phyloP scores from a whole-genome alignment of 2,329 filamentous ascomycete species.

The Hypoxylon sp. region DNA sequence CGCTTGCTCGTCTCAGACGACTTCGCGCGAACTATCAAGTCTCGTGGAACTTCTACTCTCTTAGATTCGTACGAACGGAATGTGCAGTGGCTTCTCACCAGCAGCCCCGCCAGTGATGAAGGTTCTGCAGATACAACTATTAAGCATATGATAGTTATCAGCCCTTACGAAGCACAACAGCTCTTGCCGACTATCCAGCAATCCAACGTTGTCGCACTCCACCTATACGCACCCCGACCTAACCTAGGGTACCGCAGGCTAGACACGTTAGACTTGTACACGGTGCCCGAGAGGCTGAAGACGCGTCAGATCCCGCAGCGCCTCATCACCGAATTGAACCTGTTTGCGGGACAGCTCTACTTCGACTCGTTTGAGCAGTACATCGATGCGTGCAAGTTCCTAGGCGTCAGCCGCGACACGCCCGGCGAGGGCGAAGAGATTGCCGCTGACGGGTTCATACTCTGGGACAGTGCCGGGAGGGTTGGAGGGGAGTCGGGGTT shows the following conservation, averaged over 20 bases:
- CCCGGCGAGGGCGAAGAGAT: conserved; percentile 43
- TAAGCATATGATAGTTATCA: conserved; percentile 47
- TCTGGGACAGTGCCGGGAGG: conserved; percentile 39
- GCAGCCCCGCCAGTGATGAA: not conserved
- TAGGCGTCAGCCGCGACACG: conserved; percentile 62
- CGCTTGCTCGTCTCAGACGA: conserved; percentile 41
- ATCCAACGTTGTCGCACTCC: conserved; percentile 36
- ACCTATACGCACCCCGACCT: conserved; percentile 43
- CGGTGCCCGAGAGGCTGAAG: conserved; percentile 30
- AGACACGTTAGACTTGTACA: conserved; percentile 45
- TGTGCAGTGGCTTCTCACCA: conserved; percentile 46
- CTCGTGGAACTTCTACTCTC: not conserved
- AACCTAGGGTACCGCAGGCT: conserved; percentile 26
- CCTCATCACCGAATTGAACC: conserved; percentile 65
- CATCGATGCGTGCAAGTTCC: conserved; percentile 61
- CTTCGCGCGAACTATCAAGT: conserved; percentile 37
- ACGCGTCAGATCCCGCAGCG: conserved; percentile 28
- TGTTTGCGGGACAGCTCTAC: conserved; percentile 79
- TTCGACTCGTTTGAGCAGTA: conserved; percentile 70
- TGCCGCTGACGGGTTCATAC: conserved; percentile 56
- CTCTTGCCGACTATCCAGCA: conserved; percentile 37
- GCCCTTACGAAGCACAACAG: conserved; percentile 47
- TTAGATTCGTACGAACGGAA: conserved; percentile 42
- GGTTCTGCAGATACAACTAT: not conserved
- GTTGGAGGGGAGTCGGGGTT: conserved; percentile 49